Percentiles rank a stretch among this genome's conserved stretches.
phyloP scores from a whole-genome alignment of 2,329 filamentous ascomycete genomes.

The Xylaria sp. region DNA sequence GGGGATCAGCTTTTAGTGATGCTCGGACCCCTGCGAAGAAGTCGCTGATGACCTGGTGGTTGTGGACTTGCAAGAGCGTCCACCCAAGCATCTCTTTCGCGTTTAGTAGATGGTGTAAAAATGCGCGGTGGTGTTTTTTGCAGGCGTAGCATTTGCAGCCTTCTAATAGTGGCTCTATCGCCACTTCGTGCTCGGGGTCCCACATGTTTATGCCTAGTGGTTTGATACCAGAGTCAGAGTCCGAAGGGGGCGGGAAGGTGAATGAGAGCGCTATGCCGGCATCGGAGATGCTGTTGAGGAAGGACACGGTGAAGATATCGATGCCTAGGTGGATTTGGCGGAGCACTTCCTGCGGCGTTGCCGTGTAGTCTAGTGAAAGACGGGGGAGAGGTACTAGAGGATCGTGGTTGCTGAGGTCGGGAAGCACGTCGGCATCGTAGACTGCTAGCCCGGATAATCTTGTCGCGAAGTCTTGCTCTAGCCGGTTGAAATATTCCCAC shows the following conservation, averaged over 20 bases:
- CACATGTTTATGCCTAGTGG: constrained; percentile 85
- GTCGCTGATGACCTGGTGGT: constrained; percentile 74
- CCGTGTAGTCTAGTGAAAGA: constrained; percentile 70
- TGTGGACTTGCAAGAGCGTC: constrained; percentile 92
- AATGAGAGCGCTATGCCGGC: constrained; percentile 87
- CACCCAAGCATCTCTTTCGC: constrained; percentile 98
- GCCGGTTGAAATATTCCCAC: constrained; percentile 78
- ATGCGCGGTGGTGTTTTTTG: constrained; percentile 83
- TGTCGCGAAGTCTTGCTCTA: constrained; percentile 70
- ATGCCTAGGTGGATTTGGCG: constrained; percentile 79
- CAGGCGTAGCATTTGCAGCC: constrained; percentile 86
- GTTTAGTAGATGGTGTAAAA: constrained; percentile 83
- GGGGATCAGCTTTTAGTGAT: constrained; percentile 68
- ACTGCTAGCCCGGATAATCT: constrained; percentile 76
- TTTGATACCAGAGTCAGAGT: constrained; percentile 39
- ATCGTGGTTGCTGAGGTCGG: constrained; percentile 68
- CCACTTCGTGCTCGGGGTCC: constrained; percentile 67
- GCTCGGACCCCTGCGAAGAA: constrained; percentile 80
- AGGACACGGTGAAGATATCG: constrained; percentile 82
- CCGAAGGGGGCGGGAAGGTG: constrained; percentile 66
- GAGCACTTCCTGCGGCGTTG: constrained; percentile 80
- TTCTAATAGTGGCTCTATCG: constrained; percentile 68
- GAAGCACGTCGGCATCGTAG: constrained; percentile 77
- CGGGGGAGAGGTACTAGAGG: constrained; percentile 72
- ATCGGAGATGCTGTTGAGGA: constrained; percentile 79